Evolutionary conservation across 164 flowering plant species (phyloP).

Genomic region (Dillenia turbinata): DNA sequence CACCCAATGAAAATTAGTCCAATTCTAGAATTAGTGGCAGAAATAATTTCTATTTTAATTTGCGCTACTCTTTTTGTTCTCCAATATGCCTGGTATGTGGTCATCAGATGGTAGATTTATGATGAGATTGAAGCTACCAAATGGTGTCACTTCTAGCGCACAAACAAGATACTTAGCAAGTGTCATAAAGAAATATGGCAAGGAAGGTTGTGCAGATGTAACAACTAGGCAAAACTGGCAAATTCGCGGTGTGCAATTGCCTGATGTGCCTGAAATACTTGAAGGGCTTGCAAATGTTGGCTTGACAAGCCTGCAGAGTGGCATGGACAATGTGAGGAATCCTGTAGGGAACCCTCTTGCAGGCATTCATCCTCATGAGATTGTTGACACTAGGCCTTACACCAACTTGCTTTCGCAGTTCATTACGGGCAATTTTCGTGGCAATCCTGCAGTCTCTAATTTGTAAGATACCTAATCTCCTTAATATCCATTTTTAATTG

Average conservation of each 20-base stretch:
- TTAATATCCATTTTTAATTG: not conserved
- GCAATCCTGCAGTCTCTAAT: constrained; percentile 70
- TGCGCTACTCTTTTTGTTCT: not conserved
- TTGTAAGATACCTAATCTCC: constrained; percentile 43
- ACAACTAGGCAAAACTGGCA: constrained; percentile 99
- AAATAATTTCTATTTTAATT: not conserved
- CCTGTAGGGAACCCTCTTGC: constrained; percentile 96
- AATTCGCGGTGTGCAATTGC: constrained; percentile 80
- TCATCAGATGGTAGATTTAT: constrained; percentile 81
- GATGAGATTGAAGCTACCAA: constrained; percentile 99
- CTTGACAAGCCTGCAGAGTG: constrained; percentile 89
- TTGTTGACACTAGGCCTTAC: constrained; percentile 85
- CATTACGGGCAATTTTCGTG: constrained; percentile 70
- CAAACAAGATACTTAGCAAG: constrained; percentile 83
- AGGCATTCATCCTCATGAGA: constrained; percentile 83
- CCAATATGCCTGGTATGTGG: constrained; percentile 3
- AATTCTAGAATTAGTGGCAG: not conserved
- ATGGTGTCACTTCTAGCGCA: constrained; percentile 84
- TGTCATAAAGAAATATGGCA: constrained; percentile 70
- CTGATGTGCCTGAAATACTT: constrained; percentile 82
- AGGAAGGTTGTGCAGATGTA: constrained; percentile 90
- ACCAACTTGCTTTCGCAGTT: constrained; percentile 67
- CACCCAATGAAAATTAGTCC: too few relatives aligned
- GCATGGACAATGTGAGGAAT: constrained; percentile 97
- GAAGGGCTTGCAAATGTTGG: constrained; percentile 77